Evolutionary conservation across 116 monocot genomes (phyloP), one percentile per base, ranked within the genome.

Genomic region (Cymodocea nodosa): DNA sequence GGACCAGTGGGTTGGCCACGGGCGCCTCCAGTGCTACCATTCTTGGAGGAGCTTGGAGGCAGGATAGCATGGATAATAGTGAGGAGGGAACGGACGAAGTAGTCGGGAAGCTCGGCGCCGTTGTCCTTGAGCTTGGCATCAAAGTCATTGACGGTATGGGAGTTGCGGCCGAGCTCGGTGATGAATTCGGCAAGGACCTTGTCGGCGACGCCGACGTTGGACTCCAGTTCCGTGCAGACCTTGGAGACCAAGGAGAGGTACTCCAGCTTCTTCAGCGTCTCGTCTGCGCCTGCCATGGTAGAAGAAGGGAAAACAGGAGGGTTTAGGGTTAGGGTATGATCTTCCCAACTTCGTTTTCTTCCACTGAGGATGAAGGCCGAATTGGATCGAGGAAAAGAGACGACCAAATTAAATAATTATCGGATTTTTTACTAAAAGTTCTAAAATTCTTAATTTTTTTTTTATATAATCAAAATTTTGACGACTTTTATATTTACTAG

Each of bases 21-120:
- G 23, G 13, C 12, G 56, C 52, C 11, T 68, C 64, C 15, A 7
- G 51, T 48, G 60, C 63, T 37, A 18, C 15, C 18, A 19, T 15
- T 9, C 15, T 63, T 53, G 4, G 77, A 70, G 71, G 74, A 64
- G 17, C 74, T 69, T 3, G 83, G 85, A 17, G 95, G 90, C 25
- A 90, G 75, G 55, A 95, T 87, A 50, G 95, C 85, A 62, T 95
- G 95, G 71, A 95, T 90, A 68, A 85, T 90, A 68, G 80, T 95
- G 74, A 95, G 83, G 59, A 95, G 95, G 20, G 82, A 87, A 52
- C 81, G 84, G 30, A 95, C 87, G 77, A 95, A 95, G 76, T 95
- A 95, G 66, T 90, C 95, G 5, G 95, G 95, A 70, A 95, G 68
- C 56, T 90, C 95, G 51, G 90, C 90, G 44, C 87, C 90, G 39